Evolutionary conservation across 2,329 filamentous ascomycete genomes (phyloP).

Genomic region (Colletotrichum coccodes): DNA sequence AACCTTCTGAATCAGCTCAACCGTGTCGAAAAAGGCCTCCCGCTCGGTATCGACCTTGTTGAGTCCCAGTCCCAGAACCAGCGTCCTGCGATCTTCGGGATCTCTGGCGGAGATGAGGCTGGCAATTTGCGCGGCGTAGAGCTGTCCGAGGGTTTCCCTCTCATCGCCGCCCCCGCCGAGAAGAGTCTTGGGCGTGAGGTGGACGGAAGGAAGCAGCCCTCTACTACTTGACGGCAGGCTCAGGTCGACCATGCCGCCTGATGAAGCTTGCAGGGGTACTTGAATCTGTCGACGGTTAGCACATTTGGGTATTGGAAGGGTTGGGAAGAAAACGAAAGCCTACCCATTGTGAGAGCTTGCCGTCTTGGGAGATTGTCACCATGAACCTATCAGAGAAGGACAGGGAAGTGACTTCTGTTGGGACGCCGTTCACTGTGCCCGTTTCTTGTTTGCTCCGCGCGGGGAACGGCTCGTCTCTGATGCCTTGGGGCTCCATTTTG

Average conservation of each 20-base stretch:
- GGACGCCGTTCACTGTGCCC: slow-evolving; percentile 72
- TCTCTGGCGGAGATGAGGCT: slow-evolving; percentile 79
- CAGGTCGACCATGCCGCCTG: slow-evolving; percentile 72
- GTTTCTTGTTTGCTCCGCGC: slow-evolving; percentile 68
- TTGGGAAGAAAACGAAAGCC: slow-evolving; percentile 41
- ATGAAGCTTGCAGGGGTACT: slow-evolving; percentile 78
- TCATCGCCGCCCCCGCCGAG: slow-evolving; percentile 84
- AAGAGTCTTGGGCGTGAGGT: slow-evolving; percentile 87
- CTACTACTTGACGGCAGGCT: slow-evolving; percentile 56
- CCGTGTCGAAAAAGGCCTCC: slow-evolving; percentile 71
- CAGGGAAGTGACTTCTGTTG: slow-evolving; percentile 78
- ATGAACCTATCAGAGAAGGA: slow-evolving; percentile 92
- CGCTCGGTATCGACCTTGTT: slow-evolving; percentile 59
- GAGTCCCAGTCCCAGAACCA: slow-evolving; percentile 72
- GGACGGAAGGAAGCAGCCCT: slow-evolving; percentile 76
- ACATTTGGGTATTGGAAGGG: rapidly evolving
- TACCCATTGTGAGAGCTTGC: slow-evolving; percentile 93
- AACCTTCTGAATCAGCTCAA: slow-evolving; percentile 71
- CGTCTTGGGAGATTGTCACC: slow-evolving; percentile 87
- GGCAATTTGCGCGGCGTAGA: slow-evolving; percentile 90
- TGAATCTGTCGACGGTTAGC: slow-evolving; percentile 66
- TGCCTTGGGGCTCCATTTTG: slow-evolving; percentile 52
- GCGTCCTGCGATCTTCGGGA: slow-evolving; percentile 69
- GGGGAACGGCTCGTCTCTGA: slow-evolving; percentile 71
- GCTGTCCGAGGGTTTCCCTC: slow-evolving; percentile 85